A percentile compares a stretch with the other conserved stretches of the same genome.
phyloP scores from a whole-genome alignment of 768 basidiomycete genomes.

The Pleurotus salmoneostramineus region DNA sequence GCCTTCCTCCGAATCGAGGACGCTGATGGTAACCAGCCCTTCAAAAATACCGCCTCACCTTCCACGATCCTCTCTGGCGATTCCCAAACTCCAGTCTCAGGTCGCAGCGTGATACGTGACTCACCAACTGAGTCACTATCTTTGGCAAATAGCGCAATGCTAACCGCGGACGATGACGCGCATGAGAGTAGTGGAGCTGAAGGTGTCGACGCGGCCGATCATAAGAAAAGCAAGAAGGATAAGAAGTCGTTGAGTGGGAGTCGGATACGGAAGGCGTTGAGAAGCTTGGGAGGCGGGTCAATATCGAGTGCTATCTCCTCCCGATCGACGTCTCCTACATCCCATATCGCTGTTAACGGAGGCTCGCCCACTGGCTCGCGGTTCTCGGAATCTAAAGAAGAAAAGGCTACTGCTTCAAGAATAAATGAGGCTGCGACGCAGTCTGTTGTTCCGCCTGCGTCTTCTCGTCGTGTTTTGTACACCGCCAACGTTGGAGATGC shows the following conservation, averaged over 20 bases:
- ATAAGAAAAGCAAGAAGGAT: slow-evolving; percentile 37
- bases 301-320: slow-evolving; percentile 24
- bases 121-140: slow-evolving; percentile 8
- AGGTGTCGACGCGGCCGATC: slow-evolving; percentile 28
- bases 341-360: slow-evolving; percentile 1
- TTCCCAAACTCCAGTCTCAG: slow-evolving; percentile 25
- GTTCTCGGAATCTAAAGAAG: neutral
- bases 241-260: slow-evolving; percentile 40
- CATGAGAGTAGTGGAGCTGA: slow-evolving; percentile 40
- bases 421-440: slow-evolving; percentile 22
- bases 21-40: slow-evolving; percentile 66
- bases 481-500: slow-evolving; percentile 98
- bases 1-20: slow-evolving; percentile 94
- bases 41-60: slow-evolving; percentile 31
- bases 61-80: slow-evolving; percentile 23
- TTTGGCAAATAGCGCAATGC: slow-evolving; percentile 14
- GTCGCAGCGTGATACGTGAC: slow-evolving; percentile 24
- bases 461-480: slow-evolving; percentile 77
- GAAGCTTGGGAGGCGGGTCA: slow-evolving; percentile 41
- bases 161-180: slow-evolving; percentile 22
- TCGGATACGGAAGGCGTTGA: slow-evolving; percentile 54
- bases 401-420: slow-evolving; percentile 18
- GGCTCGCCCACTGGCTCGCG: neutral
- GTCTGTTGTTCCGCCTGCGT: slow-evolving; percentile 39
- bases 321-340: slow-evolving; percentile 29